Evolutionary conservation across 1,284 basidiomycete species (phyloP).

Genomic region (Lignosus rhinocerotis): DNA sequence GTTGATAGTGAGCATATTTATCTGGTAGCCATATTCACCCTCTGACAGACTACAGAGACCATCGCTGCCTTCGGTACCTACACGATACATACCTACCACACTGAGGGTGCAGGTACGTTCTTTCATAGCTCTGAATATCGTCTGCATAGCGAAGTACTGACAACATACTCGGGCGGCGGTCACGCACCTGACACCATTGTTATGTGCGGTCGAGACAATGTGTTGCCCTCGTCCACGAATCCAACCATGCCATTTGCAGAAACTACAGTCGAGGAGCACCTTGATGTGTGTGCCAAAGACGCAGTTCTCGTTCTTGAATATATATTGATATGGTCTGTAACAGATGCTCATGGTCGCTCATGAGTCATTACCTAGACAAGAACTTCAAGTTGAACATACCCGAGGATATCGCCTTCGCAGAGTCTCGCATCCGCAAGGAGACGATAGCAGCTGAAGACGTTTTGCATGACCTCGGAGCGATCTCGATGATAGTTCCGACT

Average conservation of each 20-base stretch:
- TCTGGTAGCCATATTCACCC: not conserved
- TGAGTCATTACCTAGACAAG: constrained; percentile 87
- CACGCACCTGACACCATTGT: constrained; percentile 99
- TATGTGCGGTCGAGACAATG: constrained; percentile 88
- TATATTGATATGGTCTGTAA: not conserved
- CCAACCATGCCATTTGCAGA: constrained; percentile 91
- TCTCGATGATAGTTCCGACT: constrained; percentile 97
- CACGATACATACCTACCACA: constrained; percentile 97
- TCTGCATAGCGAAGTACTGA: not conserved
- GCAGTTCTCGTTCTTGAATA: not conserved
- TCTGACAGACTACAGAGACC: constrained; percentile 55
- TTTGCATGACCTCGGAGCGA: constrained; percentile 93
- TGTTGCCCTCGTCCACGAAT: constrained; percentile 95
- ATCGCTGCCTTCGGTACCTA: constrained; percentile 88
- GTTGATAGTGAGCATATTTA: constrained; percentile 67
- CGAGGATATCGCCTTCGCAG: constrained; percentile 96
- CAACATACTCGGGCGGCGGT: constrained; percentile 67
- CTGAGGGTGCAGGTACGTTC: constrained; percentile 81
- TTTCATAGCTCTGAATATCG: not conserved
- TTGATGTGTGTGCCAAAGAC: constrained; percentile 71
- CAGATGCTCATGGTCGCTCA: constrained; percentile 98
- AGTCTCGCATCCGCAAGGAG: constrained; percentile 95
- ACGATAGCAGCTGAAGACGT: constrained; percentile 98
- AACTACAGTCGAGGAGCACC: constrained; percentile 96
- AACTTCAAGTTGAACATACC: no score